Base-by-base conservation (phyloP, 176 grass and related monocot genomes). In the Aechmea fasciata region DNA sequence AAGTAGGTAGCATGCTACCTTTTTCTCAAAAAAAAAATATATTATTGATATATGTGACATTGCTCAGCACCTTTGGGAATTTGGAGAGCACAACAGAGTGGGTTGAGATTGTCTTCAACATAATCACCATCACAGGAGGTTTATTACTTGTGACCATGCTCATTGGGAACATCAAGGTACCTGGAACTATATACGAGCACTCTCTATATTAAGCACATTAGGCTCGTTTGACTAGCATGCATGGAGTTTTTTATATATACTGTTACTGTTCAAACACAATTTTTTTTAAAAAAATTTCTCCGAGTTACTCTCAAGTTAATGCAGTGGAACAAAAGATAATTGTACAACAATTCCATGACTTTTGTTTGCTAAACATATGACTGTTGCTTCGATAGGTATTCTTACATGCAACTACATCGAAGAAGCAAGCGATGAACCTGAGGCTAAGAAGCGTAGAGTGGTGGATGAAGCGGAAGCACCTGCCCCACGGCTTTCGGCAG, bases 21-120 rank as follows among this genome's bases (percentile, higher is more conserved):
- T n/a, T n/a, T n/a, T n/a, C n/a, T n/a, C n/a, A n/a, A n/a, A n/a
- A n/a, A n/a, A n/a, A n/a, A n/a, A 7, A 41, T 41, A 61, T 61
- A 19, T 61, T 61, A 61, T 61, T 18, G 15, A 61, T 61, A 11
- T 19, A 22, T 61, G 19, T 41, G 14, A 9, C 52, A 10, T 19
- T 1, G 2, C 7, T 57, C 68, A 89, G 89, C 82, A 97, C 89
- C 0, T 97, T 97, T 68, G 93, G 93, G 3, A 92, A 87, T 61
- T 24, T 97, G 68, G 89, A 90, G 81, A 97, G 86, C 82, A 92
- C 93, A 11, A 97, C 93, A 2, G 89, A 97, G 75, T 97, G 93
- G 89, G 63, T 92, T 26, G 93, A 97, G 81, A 92, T 97, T 65
- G 84, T 87, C 51, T 97, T 97, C 86, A 97, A 97, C 83, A 92